Base-by-base conservation (phyloP, 2,329 filamentous ascomycete species). In the Chaetomiaceae sp. region DNA sequence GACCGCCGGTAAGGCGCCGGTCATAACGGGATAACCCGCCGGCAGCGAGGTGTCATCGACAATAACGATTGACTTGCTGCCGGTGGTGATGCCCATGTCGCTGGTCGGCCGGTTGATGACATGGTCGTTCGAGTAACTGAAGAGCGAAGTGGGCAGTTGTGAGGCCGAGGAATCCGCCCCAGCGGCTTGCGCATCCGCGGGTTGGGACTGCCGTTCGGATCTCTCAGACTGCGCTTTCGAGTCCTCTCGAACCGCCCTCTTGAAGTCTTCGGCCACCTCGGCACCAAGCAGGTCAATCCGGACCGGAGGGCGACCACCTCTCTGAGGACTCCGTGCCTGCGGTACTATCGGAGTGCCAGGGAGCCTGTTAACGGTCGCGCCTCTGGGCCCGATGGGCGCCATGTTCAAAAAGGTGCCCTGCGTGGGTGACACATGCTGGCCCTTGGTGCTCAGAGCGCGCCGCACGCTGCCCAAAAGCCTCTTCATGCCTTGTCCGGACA, bases 11-110 rank as follows among this genome's bases (percentile, higher is more conserved):
- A 79, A 64, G 31, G 73, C 73, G 8, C 75, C 79, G 8, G 78
- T 74, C 78, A 83, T 80, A 9, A 72, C 60, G 1, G 76, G 70
- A n/a, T 77, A 67, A 8, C 81, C 71, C 5, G 73, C 71, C 0
- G 76, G 71, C 15, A 78, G 61, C 0, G 56, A 34, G 1, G 84
- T 86, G 29, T 82, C 83, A 54, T 95, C 89, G 33, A 95, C 83
- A 64, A 96, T 95, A 51, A 96, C 79, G 60, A 96, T 95, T 0
- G 90, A 95, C 65, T 66, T 87, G 74, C 89, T 95, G n/a, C 89
- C 88, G 11, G 78, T 77, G 0, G 90, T 94, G 40, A 92, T 81
- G 6, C 70, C 80, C 61, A 75, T 74, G 55, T 83, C 79, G 57
- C 79, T 82, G 12, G 67, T 61, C 1, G 78, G 76, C 40, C 78